Base-by-base conservation (phyloP, 345 rosid species). In the Mercurialis annua region DNA sequence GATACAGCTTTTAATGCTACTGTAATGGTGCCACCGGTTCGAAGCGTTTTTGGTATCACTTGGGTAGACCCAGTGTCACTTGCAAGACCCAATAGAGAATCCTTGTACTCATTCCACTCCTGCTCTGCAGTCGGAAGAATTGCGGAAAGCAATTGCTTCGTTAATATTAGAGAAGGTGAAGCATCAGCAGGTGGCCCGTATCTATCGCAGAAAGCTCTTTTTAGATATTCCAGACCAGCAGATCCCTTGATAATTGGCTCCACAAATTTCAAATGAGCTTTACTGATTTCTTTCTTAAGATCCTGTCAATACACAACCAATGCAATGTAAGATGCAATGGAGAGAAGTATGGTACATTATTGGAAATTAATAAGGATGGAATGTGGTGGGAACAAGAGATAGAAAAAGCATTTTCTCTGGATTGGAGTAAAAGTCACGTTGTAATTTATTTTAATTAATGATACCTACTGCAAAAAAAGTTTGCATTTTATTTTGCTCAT, bases 181-280 rank as follows among this genome's bases (percentile, higher is more conserved):
- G 92, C 88, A 60, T 75, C 80, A 29, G 85, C 66, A 1, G 87
- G 81, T 43, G 83, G 66, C 44, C 96, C 94, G 77, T 82, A 67
- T 59, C 83, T 78, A 59, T 81, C 78, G 30, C 82, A 59, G 56
- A 92, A 92, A 66, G 88, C 88, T 66, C 79, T 81, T 59, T 69
- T 73, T 11, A 92, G 88, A 66, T 66, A 92, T 66, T 88, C 96
- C 62, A 81, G 73, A 42, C 92, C 98, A 73, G 92, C 89, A 58
- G 86, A 88, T 2, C 97, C 98, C 79, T 84, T 82, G 75, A 93
- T 62, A 70, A 88, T 69, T 26, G 97, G 94, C 79, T 86, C 89
- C 89, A 88, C 84, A 33, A 93, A 67, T 65, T 80, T 78, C 57
- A 93, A 68, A 24, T 86, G 96, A 57, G 97, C 90, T 68, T 74